A percentile compares a stretch with the other conserved stretches of the same genome.
Evolutionary conservation across 257 asterid genomes (phyloP).

Genomic region (Jasminum sambac): DNA sequence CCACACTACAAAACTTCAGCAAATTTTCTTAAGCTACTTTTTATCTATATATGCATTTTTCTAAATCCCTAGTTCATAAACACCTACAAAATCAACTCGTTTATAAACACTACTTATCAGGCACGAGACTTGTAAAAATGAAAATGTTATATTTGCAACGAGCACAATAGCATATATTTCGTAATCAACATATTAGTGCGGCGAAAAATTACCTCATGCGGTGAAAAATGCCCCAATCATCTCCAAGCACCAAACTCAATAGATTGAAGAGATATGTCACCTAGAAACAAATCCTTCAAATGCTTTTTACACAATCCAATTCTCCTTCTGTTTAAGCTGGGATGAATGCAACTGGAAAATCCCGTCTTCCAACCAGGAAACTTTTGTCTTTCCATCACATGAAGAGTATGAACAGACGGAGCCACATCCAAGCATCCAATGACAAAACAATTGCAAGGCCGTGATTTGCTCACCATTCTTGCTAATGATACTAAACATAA

Average conservation of each 20-base stretch:
- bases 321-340: slow-evolving; percentile 70
- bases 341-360: slow-evolving; percentile 71
- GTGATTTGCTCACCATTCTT: slow-evolving; percentile 61
- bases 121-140: too few species aligned
- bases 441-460: slow-evolving; percentile 80
- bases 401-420: slow-evolving; percentile 66
- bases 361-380: slow-evolving; percentile 97
- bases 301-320: slow-evolving; percentile 79
- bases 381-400: slow-evolving; percentile 87
- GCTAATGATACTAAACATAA: slow-evolving; percentile 66
- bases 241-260: slow-evolving; percentile 65
- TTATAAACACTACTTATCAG: too few species aligned
- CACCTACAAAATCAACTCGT: too few species aligned
- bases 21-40: too few species aligned
- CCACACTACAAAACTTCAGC: too few species aligned
- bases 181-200: too few species aligned
- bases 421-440: slow-evolving; percentile 63
- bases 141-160: too few species aligned
- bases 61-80: too few species aligned
- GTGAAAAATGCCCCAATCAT: slow-evolving; percentile 24
- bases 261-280: slow-evolving; percentile 56
- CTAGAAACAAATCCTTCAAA: slow-evolving; percentile 68
- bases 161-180: too few species aligned
- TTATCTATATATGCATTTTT: too few species aligned
- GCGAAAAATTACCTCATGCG: background rate